Evolutionary conservation across 768 basidiomycete species (phyloP).

Genomic region (Rhizopogon roseolus): DNA sequence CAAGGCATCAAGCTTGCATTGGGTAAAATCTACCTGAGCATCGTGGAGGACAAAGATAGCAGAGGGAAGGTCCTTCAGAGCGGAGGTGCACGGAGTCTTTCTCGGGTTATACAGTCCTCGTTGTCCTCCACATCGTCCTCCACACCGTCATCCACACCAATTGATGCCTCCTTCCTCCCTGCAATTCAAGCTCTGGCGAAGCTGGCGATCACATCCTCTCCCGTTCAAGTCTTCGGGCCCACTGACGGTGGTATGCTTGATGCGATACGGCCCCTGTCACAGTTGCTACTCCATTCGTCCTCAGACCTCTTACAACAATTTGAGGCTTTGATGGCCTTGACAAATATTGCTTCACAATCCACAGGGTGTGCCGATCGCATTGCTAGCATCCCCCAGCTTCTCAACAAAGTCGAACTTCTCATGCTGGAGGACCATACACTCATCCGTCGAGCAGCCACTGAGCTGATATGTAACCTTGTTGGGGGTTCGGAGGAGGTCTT

Average conservation of each 20-base stretch:
- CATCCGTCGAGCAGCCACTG: constrained; percentile 81
- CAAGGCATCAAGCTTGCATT: constrained; percentile 51
- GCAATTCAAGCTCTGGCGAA: constrained; percentile 90
- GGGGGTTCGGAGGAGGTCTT: constrained; percentile 73
- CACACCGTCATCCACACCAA: constrained; percentile 17
- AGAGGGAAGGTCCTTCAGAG: constrained; percentile 72
- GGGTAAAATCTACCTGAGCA: constrained; percentile 60
- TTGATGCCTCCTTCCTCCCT: constrained; percentile 38
- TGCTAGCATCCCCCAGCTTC: constrained; percentile 52
- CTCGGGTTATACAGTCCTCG: constrained; percentile 48
- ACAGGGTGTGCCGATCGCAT: constrained; percentile 63
- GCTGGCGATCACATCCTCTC: constrained; percentile 87
- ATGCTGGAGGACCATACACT: constrained; percentile 80
- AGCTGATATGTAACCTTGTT: constrained; percentile 90
- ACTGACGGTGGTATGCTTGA: constrained; percentile 73
- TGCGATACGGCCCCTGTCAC: constrained; percentile 75
- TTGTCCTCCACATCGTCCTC: constrained; percentile 29
- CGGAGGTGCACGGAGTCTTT: constrained; percentile 71
- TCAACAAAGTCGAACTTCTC: constrained; percentile 65
- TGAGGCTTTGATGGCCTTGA: constrained; percentile 93
- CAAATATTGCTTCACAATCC: constrained; percentile 84
- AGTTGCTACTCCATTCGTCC: constrained; percentile 63
- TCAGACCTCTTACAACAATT: constrained; percentile 80
- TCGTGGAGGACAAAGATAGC: constrained; percentile 75
- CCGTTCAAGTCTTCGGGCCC: constrained; percentile 87